Conservation (phyloP, 2,329 filamentous ascomycete genomes). For the Paraphoma sp. region DNA sequence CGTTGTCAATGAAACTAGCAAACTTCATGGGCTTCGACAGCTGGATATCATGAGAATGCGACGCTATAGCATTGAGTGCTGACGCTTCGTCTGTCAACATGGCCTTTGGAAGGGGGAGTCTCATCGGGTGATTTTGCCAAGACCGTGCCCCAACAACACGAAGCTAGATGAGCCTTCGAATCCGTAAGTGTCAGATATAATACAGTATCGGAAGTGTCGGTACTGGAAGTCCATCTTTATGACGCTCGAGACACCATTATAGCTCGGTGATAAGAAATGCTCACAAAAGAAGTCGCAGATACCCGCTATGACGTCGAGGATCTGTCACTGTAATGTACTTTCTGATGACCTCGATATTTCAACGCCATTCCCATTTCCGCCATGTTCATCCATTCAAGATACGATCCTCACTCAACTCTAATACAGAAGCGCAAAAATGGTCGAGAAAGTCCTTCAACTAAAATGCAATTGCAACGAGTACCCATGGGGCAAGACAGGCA, state of each 20-base stretch:
- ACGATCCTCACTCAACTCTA: not conserved
- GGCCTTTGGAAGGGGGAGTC: not conserved
- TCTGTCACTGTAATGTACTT: conserved; percentile 27
- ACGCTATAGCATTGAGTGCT: not conserved
- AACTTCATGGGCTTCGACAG: not conserved
- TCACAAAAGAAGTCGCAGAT: conserved; percentile 7
- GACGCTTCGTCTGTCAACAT: conserved; percentile 1
- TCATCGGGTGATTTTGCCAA: conserved; percentile 3
- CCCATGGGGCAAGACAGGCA: conserved; percentile 73
- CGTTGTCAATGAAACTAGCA: not conserved
- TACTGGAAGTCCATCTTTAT: not conserved
- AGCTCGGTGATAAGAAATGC: conserved; percentile 18
- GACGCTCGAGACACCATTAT: not conserved
- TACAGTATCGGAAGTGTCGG: not conserved
- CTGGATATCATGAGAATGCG: not conserved
- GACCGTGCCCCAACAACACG: not conserved
- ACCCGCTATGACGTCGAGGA: conserved; percentile 41
- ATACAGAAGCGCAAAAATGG: conserved; percentile 46
- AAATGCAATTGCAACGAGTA: conserved; percentile 67
- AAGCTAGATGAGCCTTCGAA: conserved; percentile 5
- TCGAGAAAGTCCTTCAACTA: conserved; percentile 60
- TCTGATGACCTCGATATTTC: conserved; percentile 6
- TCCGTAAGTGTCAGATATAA: not conserved
- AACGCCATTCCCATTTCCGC: not conserved
- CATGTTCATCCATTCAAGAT: not conserved